Evolutionary conservation across 106 monocot species (phyloP).

Genomic region (Chionographis japonica): DNA sequence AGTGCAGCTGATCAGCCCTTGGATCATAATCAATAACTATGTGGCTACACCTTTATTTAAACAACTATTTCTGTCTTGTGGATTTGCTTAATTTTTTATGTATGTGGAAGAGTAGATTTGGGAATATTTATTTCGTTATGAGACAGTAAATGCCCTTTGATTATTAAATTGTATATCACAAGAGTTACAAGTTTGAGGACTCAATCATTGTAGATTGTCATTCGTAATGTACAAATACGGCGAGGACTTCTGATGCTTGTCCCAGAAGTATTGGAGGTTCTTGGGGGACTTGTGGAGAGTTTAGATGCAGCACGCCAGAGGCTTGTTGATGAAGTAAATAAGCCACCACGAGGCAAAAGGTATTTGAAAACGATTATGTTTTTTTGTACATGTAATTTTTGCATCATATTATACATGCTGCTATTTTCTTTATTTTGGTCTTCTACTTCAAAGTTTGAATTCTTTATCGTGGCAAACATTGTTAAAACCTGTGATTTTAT

Average conservation of each 20-base stretch:
- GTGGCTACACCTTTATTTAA: too few species aligned
- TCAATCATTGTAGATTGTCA: conserved; percentile 44
- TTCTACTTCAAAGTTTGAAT: too few species aligned
- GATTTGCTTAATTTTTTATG: too few species aligned
- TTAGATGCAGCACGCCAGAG: conserved; percentile 74
- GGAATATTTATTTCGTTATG: too few species aligned
- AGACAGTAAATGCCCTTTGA: too few species aligned
- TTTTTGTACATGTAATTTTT: background rate
- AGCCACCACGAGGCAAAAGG: conserved; percentile 90
- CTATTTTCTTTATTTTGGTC: background rate
- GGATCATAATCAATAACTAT: too few species aligned
- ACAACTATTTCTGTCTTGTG: too few species aligned
- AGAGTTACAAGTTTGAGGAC: background rate
- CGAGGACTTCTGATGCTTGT: conserved; percentile 83
- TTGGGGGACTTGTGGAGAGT: conserved; percentile 77
- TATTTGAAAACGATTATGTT: conserved; percentile 1
- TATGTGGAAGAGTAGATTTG: too few species aligned
- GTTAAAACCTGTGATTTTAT: too few species aligned
- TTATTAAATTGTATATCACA: too few species aligned
- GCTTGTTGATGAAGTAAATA: conserved; percentile 76
- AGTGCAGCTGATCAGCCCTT: too few species aligned
- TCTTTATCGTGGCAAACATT: too few species aligned
- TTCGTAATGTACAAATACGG: conserved; percentile 66
- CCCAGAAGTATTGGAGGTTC: conserved; percentile 73
- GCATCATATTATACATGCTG: background rate